Base-by-base conservation (phyloP, 345 rosid species). In the Sonneratia alba region DNA sequence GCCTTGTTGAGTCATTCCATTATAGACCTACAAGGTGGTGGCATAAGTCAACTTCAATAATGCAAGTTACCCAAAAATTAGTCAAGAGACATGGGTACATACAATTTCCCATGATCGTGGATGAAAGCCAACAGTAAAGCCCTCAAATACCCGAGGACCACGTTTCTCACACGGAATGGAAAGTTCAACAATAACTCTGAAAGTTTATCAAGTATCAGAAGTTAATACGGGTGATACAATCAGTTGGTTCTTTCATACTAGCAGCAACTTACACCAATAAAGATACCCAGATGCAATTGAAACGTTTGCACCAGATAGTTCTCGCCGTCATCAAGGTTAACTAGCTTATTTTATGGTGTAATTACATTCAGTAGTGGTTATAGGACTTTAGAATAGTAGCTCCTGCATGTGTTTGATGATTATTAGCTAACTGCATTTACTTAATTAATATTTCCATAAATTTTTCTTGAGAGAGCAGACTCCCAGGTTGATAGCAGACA, bases 61-160 rank as follows among this genome's bases (percentile, higher is more conserved):
- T 21, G 70, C 42, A 24, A 45, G 40, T 13, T 22, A 43, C 15
- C 59, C 81, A 59, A 62, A 37, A 11, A 37, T 49, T 38, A 51
- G 43, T 53, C 21, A 49, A 15, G 47, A 48, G 40, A 37, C 12
- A 42, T 4, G 74, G 42, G 51, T 43, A 67, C 97, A 80, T 85
- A 94, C 98, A 77, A 95, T 81, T 85, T 95, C 99, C 92, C 92
- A 88, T 37, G 99, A 88, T 72, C 91, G 85, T 36, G 97, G 97
- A 89, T 92, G 96, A 79, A 95, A 87, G 72, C 99, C 99, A 78
- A 92, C 89, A 0, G 97, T 92, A 81, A 95, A 95, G 76, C 97
- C 97, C 71, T 90, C 67, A 67, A 95, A 91, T 70, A 92, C 85
- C 12, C 87, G 89, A 1, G 86, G 89, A 61, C 97, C 99, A 48